Evolutionary conservation across 2,329 filamentous ascomycete species (phyloP).

Genomic region (Penicillium sp.): DNA sequence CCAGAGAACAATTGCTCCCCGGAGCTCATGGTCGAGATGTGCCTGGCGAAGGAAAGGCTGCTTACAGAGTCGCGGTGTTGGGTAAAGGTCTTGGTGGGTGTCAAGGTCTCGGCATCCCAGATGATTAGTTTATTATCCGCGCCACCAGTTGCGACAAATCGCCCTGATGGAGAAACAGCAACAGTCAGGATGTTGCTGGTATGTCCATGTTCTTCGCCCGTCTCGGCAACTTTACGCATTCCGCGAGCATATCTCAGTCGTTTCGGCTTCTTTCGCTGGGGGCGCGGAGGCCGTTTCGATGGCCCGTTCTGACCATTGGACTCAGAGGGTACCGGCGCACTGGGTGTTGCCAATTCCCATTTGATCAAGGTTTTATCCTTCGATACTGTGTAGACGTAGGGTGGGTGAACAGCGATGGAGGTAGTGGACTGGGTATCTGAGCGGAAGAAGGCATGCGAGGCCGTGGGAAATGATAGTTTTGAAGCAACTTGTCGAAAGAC

Average conservation of each 20-base stretch:
- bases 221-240: slow-evolving; percentile 41
- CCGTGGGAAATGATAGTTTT: slow-evolving; percentile 66
- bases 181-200: slow-evolving; percentile 76
- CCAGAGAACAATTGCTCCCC: slow-evolving; percentile 86
- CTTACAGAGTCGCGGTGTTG: slow-evolving; percentile 89
- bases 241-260: slow-evolving; percentile 50
- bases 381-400: slow-evolving; percentile 81
- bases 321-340: slow-evolving; percentile 36
- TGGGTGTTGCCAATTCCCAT: slow-evolving; percentile 69
- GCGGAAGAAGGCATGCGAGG: slow-evolving; percentile 69
- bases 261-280: slow-evolving; percentile 45
- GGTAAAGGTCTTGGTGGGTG: slow-evolving; percentile 77
- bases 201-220: slow-evolving; percentile 64
- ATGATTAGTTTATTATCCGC: slow-evolving; percentile 80
- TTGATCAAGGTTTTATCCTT: slow-evolving; percentile 84
- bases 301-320: slow-evolving; percentile 62
- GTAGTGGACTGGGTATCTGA: slow-evolving; percentile 76
- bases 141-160: slow-evolving; percentile 86
- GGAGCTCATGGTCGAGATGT: slow-evolving; percentile 56
- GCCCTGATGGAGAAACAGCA: slow-evolving; percentile 83
- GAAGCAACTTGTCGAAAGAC: slow-evolving; percentile 77
- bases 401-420: slow-evolving; percentile 72
- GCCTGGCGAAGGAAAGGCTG: slow-evolving; percentile 77
- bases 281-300: slow-evolving; percentile 57
- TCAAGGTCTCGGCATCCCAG: slow-evolving; percentile 78